Base-by-base conservation (phyloP, 345 rosid species). In the Eucalyptus pauciflora region DNA sequence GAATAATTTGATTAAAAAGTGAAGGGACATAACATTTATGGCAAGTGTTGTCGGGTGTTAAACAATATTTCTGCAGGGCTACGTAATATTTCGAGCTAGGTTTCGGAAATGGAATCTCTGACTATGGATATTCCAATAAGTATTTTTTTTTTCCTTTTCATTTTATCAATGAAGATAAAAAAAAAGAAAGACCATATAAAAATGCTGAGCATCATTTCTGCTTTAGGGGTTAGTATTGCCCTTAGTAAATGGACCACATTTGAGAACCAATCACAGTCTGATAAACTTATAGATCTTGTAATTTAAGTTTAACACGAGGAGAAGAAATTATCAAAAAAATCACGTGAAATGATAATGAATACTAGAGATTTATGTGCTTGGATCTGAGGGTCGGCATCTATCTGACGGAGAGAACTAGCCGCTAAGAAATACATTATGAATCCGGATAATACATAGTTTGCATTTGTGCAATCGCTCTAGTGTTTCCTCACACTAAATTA, bases 371-470 rank as follows among this genome's bases (percentile, higher is more conserved):
- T 69, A 8, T 33, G 24, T 69, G 20, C 80, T 69, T 31, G 8
- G 4, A 33, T 69, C 1, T 5, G 7, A 33, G 3, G 37, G 12
- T 69, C 1, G 4, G 24, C 25, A 69, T 18, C 11, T 69, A 69
- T 69, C 11, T 31, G 0, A 58, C 0, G 2, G 9, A 0, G 31
- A 60, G 8, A 27, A 60, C 69, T 60, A 60, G 31, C 31, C 2
- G 0, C 31, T 13, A 27, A 60, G 8, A 60, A 56, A 60, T 60
- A 13, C 69, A 56, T 29, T 60, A 60, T 27, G 69, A 60, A 27
- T 60, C 8, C 0, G 1, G 69, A 60, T 27, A 3, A 27, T 27
- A 27, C 69, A 67, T 67, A n/a, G 41, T 67, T 67, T n/a, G 2
- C 10, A n/a, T n/a, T 67, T 7, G 20, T 2, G 3, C 41, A 67